Base-by-base conservation (phyloP, 805 yeast species). In the Ogataea ganodermae region DNA sequence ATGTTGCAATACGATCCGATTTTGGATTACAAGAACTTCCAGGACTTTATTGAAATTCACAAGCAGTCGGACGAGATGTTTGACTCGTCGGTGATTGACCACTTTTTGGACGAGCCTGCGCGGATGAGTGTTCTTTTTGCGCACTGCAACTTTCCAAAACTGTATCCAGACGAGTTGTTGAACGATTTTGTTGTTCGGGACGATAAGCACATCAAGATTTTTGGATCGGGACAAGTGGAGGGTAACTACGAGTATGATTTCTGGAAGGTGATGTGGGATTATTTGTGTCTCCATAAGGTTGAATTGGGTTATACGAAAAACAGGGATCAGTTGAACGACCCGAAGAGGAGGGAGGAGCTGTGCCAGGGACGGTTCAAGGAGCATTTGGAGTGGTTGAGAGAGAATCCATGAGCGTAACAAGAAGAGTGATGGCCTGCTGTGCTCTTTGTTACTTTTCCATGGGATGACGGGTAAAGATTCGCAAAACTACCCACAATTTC, bases 1-100 rank as follows among this genome's bases (percentile, higher is more conserved):
- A 76, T 76, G 80, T 72, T 78, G 1, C 80, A 76, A 51, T 72
- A 59, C 46, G 76, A 76, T 52, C 79, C 80, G 0, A 65, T 67
- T 1, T 65, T 66, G 45, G 79, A 75, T 44, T 53, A 55, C 23
- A 45, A 56, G 43, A 48, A 45, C 23, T 58, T 48, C 45, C 36
- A 42, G 23, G 60, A 58, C 24, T 56, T 56, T 23, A 39, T 50
- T 12, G 57, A 53, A 18, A 41, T 51, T 4, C 56, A 56, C 44
- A 48, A 51, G 23, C 33, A 46, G 26, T 51, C 57, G 6, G 59
- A 52, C 16, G 58, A 58, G 33, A 31, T 35, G 20, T 51, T 49
- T 26, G 57, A 51, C 16, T 47, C 56, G 2, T 20, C 35, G 3
- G 41, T 41, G 17, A 41, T 56, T 14, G 48, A 44, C 24, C 22